phyloP scores from a whole-genome alignment of 2,329 filamentous ascomycete species.

The Alternaria sp. region DNA sequence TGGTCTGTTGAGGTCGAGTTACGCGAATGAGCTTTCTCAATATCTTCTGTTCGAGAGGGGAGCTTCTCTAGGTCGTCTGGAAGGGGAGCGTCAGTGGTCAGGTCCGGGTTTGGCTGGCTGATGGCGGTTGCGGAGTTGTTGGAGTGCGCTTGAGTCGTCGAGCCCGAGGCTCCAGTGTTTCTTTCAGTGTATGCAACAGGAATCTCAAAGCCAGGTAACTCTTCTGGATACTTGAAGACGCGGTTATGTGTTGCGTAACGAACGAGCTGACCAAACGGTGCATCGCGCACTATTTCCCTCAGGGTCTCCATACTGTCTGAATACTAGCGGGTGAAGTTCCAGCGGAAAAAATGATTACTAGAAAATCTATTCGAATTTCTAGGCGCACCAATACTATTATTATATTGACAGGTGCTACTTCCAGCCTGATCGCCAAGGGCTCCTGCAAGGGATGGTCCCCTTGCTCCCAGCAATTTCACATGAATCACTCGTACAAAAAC shows the following conservation, averaged over 20 bases:
- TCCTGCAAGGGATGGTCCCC: neutral
- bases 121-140: slow-evolving; percentile 22
- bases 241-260: slow-evolving; percentile 63
- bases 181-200: slow-evolving; percentile 52
- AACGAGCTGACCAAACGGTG: slow-evolving; percentile 67
- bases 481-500: too few species aligned
- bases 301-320: neutral
- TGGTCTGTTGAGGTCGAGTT: neutral
- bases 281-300: slow-evolving; percentile 59
- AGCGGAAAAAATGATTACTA: too few species aligned
- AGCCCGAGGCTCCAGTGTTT: neutral
- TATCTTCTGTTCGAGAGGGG: neutral
- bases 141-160: neutral
- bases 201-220: slow-evolving; percentile 62
- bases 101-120: slow-evolving; percentile 3
- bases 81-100: neutral
- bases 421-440: neutral
- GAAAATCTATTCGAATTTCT: too few species aligned
- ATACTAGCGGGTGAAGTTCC: neutral
- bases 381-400: neutral
- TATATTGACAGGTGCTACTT: neutral
- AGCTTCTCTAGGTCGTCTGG: neutral
- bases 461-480: neutral
- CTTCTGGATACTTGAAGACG: slow-evolving; percentile 67
- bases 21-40: neutral